Percentiles rank a stretch among this genome's conserved stretches.
phyloP scores from a whole-genome alignment of 208 protist species.

The Acanthamoeba lugdunensis region DNA sequence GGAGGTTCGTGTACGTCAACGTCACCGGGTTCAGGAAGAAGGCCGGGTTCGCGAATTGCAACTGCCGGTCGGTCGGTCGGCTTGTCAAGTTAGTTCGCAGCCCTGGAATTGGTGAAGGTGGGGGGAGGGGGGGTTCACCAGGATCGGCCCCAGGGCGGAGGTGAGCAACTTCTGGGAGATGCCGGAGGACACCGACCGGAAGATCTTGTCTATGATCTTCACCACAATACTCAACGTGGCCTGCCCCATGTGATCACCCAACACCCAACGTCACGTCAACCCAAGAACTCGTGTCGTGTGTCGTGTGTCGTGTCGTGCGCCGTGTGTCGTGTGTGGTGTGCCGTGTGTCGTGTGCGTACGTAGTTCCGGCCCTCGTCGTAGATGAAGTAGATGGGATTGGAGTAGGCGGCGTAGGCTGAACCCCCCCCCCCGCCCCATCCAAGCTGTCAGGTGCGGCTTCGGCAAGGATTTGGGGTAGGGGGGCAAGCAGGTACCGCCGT shows the following conservation, averaged over 20 bases:
- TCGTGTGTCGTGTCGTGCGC: too few relatives aligned
- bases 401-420: slow-evolving; percentile 13
- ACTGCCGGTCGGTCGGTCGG: background rate
- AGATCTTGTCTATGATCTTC: slow-evolving; percentile 15
- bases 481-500: background rate
- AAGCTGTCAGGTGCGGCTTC: too few relatives aligned
- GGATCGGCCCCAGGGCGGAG: background rate
- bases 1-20: background rate
- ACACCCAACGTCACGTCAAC: too few relatives aligned
- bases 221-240: slow-evolving; percentile 1
- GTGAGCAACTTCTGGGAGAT: background rate
- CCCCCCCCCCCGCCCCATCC: too few relatives aligned
- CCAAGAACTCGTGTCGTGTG: too few relatives aligned
- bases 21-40: slow-evolving; percentile 19
- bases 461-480: background rate
- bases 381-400: slow-evolving; percentile 34
- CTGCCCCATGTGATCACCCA: too few relatives aligned
- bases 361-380: slow-evolving; percentile 57
- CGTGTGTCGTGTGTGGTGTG: background rate
- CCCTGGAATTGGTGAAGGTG: background rate
- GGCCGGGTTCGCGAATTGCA: background rate
- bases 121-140: background rate
- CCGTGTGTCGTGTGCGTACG: background rate
- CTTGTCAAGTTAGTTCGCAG: background rate
- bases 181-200: background rate